Evolutionary conservation across 2,329 filamentous ascomycete genomes (phyloP).

Genomic region (Apiospora sp.): DNA sequence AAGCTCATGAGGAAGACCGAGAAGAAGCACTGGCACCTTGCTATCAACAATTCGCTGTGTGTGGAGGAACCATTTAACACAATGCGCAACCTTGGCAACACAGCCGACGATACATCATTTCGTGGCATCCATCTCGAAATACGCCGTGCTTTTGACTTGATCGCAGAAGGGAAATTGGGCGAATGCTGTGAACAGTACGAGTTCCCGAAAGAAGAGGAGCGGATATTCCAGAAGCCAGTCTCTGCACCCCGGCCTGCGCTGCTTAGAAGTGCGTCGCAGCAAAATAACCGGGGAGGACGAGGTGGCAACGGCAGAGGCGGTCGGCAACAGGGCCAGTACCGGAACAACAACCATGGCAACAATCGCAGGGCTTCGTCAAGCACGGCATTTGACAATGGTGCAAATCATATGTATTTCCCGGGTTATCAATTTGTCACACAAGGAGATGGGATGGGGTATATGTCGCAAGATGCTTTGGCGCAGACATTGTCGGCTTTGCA

Average conservation of each 20-base stretch:
- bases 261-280: constrained; percentile 68
- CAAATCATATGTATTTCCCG: constrained; percentile 49
- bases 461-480: constrained; percentile 50
- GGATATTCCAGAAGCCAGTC: constrained; percentile 65
- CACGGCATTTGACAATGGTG: constrained; percentile 58
- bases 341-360: constrained; percentile 51
- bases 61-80: constrained; percentile 97
- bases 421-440: constrained; percentile 51
- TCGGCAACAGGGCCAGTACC: constrained; percentile 48
- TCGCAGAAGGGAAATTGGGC: constrained; percentile 79
- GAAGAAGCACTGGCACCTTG: constrained; percentile 82
- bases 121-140: constrained; percentile 90
- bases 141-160: constrained; percentile 83
- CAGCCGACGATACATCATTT: constrained; percentile 94
- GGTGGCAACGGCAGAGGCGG: constrained; percentile 57
- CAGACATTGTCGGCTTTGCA: constrained; percentile 55
- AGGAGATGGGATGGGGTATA: constrained; percentile 60
- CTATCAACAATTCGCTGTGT: constrained; percentile 83
- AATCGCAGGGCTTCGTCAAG: constrained; percentile 62
- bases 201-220: constrained; percentile 84
- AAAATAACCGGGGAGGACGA: constrained; percentile 57
- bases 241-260: constrained; percentile 63
- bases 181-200: constrained; percentile 89
- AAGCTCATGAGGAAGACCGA: constrained; percentile 80
- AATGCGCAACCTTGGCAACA: constrained; percentile 90